Percentiles rank a stretch among this genome's conserved stretches.
Conservation (phyloP, 805 yeast species). For the Ogataea siamensis region DNA sequence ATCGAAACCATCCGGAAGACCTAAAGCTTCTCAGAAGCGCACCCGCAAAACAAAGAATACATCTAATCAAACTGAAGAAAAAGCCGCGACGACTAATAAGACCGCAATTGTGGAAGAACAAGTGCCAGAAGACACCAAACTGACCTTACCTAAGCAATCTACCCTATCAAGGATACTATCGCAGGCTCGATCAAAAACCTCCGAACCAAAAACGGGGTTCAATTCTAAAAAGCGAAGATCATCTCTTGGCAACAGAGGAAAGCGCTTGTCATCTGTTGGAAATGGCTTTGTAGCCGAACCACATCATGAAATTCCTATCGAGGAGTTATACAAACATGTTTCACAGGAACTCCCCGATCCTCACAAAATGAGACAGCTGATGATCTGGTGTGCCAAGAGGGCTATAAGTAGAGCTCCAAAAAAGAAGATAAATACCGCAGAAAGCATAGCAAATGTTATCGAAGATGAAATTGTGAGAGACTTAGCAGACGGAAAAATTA, state of each 20-base stretch:
- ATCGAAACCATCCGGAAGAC: not conserved
- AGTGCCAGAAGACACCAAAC: not conserved
- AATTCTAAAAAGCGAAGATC: conserved; percentile 38
- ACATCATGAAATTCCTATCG: conserved; percentile 54
- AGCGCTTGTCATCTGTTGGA: conserved; percentile 70
- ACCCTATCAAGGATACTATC: not conserved
- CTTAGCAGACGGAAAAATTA: conserved; percentile 54
- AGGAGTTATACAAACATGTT: conserved; percentile 59
- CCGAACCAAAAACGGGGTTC: conserved; percentile 2
- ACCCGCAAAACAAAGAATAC: not conserved
- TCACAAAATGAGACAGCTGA: conserved; percentile 64
- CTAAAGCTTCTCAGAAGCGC: not conserved
- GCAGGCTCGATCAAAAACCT: conserved; percentile 4
- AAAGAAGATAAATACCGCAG: conserved; percentile 21
- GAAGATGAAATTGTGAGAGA: conserved; percentile 62
- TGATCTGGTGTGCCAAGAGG: conserved; percentile 66
- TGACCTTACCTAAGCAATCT: not conserved
- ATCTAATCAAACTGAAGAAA: conserved; percentile 2
- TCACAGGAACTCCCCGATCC: conserved; percentile 67
- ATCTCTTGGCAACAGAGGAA: conserved; percentile 61
- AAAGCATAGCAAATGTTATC: conserved; percentile 59
- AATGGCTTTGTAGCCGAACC: conserved; percentile 70
- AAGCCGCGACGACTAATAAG: conserved; percentile 1
- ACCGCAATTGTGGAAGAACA: not conserved
- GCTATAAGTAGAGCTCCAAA: conserved; percentile 32